Base-by-base conservation (phyloP, 345 rosid species). In the Citrus sinensis region DNA sequence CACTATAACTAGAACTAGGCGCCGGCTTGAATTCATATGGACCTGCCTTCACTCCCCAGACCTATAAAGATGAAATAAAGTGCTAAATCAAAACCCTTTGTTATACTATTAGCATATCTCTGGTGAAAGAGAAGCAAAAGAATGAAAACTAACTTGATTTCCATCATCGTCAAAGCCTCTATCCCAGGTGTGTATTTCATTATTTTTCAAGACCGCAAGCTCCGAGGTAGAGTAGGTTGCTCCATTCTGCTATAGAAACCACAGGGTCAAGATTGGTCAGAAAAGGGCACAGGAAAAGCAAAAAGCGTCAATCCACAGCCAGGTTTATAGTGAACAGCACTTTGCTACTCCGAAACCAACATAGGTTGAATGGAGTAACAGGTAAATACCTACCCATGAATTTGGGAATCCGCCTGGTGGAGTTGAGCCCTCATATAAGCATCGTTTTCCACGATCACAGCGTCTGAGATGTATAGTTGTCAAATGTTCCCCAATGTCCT, bases 171-270 rank as follows among this genome's bases (percentile, higher is more conserved):
- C 97, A 10, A 87, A 95, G 37, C 99, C 97, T 54, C 93, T 87
- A 79, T 96, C 99, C 99, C 97, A 91, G 63, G 89, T 86, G 70
- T 94, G 97, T 73, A 91, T 84, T 87, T 96, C 99, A 67, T 85
- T 91, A 83, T 92, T 96, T 89, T 92, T 91, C 79, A 92, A 46
- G 70, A 96, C 76, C 6, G 93, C 81, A 62, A 96, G 98, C 81
- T 92, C 97, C n/a, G 97, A 92, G 68, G 97, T 88, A 80, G 92
- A 92, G 87, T 86, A 86, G 51, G 87, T 74, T 39, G 97, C 98
- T 24, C 97, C 98, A 67, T 86, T 93, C 98, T 92, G 83, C 61
- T 7, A 67, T 51, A 67, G 13, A 46, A 32, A 32, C 32, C 58
- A 46, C 13, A 32, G 13, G 30, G 14, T 11, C 13, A 46, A 46